Conservation (phyloP, 2,329 filamentous ascomycete genomes). For the Apiospora aurea region DNA sequence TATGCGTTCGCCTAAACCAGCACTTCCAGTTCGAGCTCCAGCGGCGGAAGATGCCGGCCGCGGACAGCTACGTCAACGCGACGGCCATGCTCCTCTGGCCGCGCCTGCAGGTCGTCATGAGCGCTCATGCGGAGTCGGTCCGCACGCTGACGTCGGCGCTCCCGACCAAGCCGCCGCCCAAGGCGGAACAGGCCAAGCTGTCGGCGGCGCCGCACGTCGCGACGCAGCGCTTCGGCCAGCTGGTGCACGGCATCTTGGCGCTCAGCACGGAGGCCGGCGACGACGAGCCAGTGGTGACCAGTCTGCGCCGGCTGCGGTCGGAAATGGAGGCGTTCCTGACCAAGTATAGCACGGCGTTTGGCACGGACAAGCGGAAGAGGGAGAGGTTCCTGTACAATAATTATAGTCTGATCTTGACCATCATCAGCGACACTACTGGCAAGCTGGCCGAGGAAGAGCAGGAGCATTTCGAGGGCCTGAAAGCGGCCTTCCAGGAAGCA, state of each 20-base stretch:
- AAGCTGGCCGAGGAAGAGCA: constrained; percentile 79
- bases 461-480: constrained; percentile 74
- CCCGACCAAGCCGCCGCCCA: constrained; percentile 54
- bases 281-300: constrained; percentile 89
- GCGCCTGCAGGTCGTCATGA: constrained; percentile 92
- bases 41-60: constrained; percentile 84
- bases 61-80: constrained; percentile 91
- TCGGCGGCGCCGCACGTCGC: constrained; percentile 88
- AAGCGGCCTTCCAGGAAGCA: constrained; percentile 62
- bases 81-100: constrained; percentile 98
- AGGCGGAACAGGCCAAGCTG: constrained; percentile 62
- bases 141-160: constrained; percentile 65
- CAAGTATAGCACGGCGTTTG: constrained; percentile 77
- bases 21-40: constrained; percentile 94
- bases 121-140: constrained; percentile 88
- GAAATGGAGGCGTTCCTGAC: constrained; percentile 87
- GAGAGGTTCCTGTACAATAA: constrained; percentile 95
- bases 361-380: constrained; percentile 77
- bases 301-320: constrained; percentile 75
- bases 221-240: constrained; percentile 94
- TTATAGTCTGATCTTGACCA: constrained; percentile 92
- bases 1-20: constrained; percentile 94
- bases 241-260: constrained; percentile 82
- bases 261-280: constrained; percentile 92
- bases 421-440: constrained; percentile 79